These are phyloP conservation scores for Cladosporium sp. DNA, from an alignment of 2,329 filamentous ascomycete species.

Conservation along the genomic window DNA sequence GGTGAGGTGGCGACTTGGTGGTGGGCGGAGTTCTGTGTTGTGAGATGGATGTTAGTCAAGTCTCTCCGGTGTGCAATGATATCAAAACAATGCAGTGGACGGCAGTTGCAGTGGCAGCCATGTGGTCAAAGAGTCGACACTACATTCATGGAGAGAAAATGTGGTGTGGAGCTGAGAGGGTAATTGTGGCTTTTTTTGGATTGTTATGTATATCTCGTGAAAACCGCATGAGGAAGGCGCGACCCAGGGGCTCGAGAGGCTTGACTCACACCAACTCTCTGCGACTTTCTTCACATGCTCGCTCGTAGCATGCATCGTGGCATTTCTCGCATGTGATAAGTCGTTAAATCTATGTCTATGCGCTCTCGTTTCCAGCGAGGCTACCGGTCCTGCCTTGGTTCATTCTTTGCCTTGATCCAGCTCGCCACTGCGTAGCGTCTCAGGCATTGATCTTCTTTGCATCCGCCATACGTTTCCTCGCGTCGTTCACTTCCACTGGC, in stretches of 20 bases:
- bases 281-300: constrained; percentile 1
- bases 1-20: no score
- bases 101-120: background rate
- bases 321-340: background rate
- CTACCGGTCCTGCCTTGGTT: background rate
- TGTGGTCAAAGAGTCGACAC: no score
- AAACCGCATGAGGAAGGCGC: background rate
- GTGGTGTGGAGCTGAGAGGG: no score
- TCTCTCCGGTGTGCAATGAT: no score
- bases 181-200: no score
- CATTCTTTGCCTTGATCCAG: background rate
- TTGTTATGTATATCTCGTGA: background rate
- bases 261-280: constrained; percentile 1
- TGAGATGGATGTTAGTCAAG: no score
- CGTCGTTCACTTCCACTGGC: background rate
- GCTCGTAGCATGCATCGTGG: background rate
- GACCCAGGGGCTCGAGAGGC: background rate
- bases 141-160: no score
- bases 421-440: background rate
- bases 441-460: background rate
- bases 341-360: constrained; percentile 13
- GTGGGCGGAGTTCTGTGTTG: no score
- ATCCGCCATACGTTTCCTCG: background rate
- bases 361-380: constrained; percentile 11
- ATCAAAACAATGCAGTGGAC: background rate